Evolutionary conservation across 2,329 filamentous ascomycete genomes (phyloP), one percentile per base, ranked within the genome.

Genomic region (Coniochaeta prunicola): DNA sequence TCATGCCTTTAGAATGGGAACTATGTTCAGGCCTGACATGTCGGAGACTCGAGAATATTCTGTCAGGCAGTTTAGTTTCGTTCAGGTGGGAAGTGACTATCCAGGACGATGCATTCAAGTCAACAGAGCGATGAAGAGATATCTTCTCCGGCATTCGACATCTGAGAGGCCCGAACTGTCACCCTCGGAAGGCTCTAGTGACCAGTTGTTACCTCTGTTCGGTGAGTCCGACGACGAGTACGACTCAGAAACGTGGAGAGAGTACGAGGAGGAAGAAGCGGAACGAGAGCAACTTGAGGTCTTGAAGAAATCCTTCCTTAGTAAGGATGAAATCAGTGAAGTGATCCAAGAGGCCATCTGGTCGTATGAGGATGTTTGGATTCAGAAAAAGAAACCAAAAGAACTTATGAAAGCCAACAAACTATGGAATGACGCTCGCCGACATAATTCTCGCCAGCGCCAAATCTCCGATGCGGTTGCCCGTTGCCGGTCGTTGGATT

Each of bases 401-500:
- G 74, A 83, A 15, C 73, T 84, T 59, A 69, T 69, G 5, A 85
- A 79, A 59, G 88, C 88, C 0, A 80, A 83, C 66, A 71, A 68
- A 3, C 64, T 88, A 2, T 96, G 90, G 91, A 73, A 69, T 3
- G 64, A 77, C 40, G 83, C 83, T 31, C 82, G 77, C 56, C 75
- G 73, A 10, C 68, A 71, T 45, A 72, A 73, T 65, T 70, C 68
- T 63, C 73, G 74, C 33, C 70, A 72, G 13, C 59, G 62, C 1
- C 73, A 80, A 28, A 78, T 87, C 19, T 68, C 74, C 1, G 63
- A 66, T 8, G 76, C 81, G n/a, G 72, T 74, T 10, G 66, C 65
- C 6, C 67, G 74, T 4, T 75, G 83, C 10, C 68, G 73, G 4
- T 64, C 68, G 4, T 73, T 82, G 19, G 71, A 79, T 13, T 60